Base-by-base conservation (phyloP, 2,329 filamentous ascomycete genomes). In the Beauveria varroae region DNA sequence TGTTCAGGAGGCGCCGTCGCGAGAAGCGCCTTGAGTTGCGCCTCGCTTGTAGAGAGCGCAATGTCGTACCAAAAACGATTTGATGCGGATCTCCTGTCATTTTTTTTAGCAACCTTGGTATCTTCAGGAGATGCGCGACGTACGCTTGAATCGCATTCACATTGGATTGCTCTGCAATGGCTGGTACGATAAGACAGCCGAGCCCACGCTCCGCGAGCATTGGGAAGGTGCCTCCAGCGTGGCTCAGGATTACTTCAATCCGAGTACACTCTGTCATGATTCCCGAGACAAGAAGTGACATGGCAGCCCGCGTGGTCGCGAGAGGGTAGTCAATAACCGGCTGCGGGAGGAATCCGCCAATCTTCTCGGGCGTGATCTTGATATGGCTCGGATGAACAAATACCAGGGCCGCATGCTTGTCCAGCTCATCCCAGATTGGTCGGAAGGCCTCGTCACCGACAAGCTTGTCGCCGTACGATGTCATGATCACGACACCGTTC, bases 341-440 rank as follows among this genome's bases (percentile, higher is more conserved):
- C 53, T 57, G 53, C 40, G 53, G 53, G 40, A 57, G 40, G 28
- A 57, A 57, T 5, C 53, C 53, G 8, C 53, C 53, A 44, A 57
- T 57, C 16, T 28, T 57, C 22, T 44, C 53, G 20, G 53, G 53
- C 8, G 40, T 57, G 43, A 57, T 57, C 16, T 47, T 34, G 26
- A 57, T 24, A 57, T 57, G 53, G 53, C 53, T 46, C 10, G 53
- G 53, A 24, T 57, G 53, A 47, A 57, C 40, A 18, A 57, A 46
- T 10, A 57, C 40, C 24, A 57, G 53, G 14, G 53, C 53, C 40
- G 53, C 26, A 47, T 57, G 14, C 40, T 46, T 57, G 18, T 57
- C 30, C 9, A 57, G 43, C n/a, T 46, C 41, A 16, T 57, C 54
- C 54, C 54, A 57, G 54, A 57, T 57, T 22, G 24, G 12, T 24